Percentiles rank a stretch among this genome's conserved stretches.
Conservation (phyloP, 176 grass and related monocot species). For the Carex scoparia region DNA sequence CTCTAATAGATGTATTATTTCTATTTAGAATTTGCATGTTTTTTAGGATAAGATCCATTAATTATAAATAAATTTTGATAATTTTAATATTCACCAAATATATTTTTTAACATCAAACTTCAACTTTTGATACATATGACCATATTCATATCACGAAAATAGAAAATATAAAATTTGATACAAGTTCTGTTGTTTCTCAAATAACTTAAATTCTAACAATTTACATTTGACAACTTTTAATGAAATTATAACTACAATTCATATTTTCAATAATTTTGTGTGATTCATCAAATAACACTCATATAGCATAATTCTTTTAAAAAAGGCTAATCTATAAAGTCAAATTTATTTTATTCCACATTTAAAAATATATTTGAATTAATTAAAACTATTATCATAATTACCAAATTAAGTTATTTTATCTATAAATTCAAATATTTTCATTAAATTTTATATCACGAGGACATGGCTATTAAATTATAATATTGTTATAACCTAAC, state of each 20-base stretch:
- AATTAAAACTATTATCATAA: not conserved
- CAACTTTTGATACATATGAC: not conserved
- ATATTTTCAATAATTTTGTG: too few relatives aligned
- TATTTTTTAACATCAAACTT: not conserved
- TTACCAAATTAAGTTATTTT: not conserved
- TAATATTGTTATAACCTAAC: too few relatives aligned
- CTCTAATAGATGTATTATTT: not conserved
- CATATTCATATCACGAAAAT: not conserved
- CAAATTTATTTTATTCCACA: too few relatives aligned
- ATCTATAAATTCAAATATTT: not conserved
- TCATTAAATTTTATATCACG: not conserved
- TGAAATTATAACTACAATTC: too few relatives aligned
- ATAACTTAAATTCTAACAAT: too few relatives aligned
- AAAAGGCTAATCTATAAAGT: too few relatives aligned
- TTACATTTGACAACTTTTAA: too few relatives aligned
- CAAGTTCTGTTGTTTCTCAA: not conserved
- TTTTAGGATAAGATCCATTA: not conserved
- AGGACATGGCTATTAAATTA: too few relatives aligned
- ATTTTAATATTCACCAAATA: not conserved
- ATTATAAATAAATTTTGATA: not conserved
- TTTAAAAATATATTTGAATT: not conserved
- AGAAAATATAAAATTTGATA: not conserved
- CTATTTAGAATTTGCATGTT: not conserved
- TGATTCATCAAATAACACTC: not conserved
- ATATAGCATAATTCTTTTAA: too few relatives aligned